phyloP scores from a whole-genome alignment of 495 filamentous ascomycete species.

The Ascodesmis nigricans region DNA sequence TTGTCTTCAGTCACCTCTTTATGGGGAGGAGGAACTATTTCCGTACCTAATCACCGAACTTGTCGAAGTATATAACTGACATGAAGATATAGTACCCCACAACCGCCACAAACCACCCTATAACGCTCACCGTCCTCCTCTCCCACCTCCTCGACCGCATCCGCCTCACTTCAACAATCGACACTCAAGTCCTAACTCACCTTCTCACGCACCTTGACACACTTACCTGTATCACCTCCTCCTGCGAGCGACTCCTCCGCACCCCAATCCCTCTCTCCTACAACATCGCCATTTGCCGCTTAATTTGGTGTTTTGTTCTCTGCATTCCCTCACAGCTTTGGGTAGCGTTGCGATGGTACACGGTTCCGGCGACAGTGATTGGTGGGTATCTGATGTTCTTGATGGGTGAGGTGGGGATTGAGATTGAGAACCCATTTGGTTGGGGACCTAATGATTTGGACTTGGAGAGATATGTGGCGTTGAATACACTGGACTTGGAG shows the following conservation, averaged over 20 bases:
- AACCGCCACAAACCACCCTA: constrained; percentile 13
- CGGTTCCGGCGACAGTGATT: constrained; percentile 15
- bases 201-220: constrained; percentile 18
- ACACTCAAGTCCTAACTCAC: constrained; percentile 21
- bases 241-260: constrained; percentile 17
- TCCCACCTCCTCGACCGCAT: constrained; percentile 12
- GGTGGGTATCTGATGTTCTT: constrained; percentile 20
- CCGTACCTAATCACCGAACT: too few relatives aligned
- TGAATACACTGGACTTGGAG: constrained; percentile 15
- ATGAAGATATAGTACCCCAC: neutral
- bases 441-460: constrained; percentile 20
- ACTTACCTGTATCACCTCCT: constrained; percentile 12
- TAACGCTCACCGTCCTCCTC: constrained; percentile 16
- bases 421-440: constrained; percentile 22
- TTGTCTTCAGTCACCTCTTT: too few relatives aligned
- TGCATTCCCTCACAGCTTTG: constrained; percentile 18
- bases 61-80: too few relatives aligned
- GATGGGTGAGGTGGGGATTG: constrained; percentile 17
- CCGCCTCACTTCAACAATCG: constrained; percentile 7
- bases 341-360: constrained; percentile 17
- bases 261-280: constrained; percentile 20
- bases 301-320: constrained; percentile 20
- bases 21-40: too few relatives aligned
- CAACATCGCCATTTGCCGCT: constrained; percentile 20
- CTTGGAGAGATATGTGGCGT: constrained; percentile 16